Conservation (phyloP, 2,329 filamentous ascomycete genomes). For the Ophiocordyceps camponoti-rufipedis region DNA sequence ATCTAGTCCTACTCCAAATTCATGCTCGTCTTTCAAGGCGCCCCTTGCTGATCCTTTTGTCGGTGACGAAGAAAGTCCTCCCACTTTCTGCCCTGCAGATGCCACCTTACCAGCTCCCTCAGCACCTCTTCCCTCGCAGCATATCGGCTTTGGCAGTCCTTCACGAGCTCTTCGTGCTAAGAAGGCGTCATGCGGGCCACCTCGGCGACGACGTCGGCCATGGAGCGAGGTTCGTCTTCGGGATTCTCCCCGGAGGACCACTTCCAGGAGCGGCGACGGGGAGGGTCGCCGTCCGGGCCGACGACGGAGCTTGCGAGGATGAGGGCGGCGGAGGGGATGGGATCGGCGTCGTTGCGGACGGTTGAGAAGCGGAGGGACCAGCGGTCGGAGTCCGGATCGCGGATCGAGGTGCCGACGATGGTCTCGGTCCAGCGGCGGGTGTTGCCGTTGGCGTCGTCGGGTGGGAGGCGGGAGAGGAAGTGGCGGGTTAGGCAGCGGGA, state of each 20-base stretch:
- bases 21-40: too few species aligned
- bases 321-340: conserved; percentile 3
- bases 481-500: conserved; percentile 20
- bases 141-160: not conserved
- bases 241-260: conserved; percentile 8
- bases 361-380: conserved; percentile 13
- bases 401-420: conserved; percentile 15
- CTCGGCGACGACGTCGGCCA: conserved; percentile 8
- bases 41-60: too few species aligned
- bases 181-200: conserved; percentile 5
- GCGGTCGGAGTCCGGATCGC: conserved; percentile 9
- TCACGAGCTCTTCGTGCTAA: conserved; percentile 3
- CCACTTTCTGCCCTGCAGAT: not conserved
- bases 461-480: conserved; percentile 10
- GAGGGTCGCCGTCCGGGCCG: conserved; percentile 3
- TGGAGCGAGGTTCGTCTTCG: conserved; percentile 4
- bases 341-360: conserved; percentile 1
- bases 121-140: too few species aligned
- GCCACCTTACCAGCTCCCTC: not conserved
- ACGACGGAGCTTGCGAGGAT: conserved; percentile 7
- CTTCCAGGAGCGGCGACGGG: conserved; percentile 9
- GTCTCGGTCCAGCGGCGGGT: conserved; percentile 11
- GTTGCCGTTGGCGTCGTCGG: not conserved
- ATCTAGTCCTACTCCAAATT: not conserved
- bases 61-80: not conserved